A percentile compares a stretch with the other conserved stretches of the same genome.
Conservation (phyloP, 2,329 filamentous ascomycete species). For the Aspergillus udagawae region DNA sequence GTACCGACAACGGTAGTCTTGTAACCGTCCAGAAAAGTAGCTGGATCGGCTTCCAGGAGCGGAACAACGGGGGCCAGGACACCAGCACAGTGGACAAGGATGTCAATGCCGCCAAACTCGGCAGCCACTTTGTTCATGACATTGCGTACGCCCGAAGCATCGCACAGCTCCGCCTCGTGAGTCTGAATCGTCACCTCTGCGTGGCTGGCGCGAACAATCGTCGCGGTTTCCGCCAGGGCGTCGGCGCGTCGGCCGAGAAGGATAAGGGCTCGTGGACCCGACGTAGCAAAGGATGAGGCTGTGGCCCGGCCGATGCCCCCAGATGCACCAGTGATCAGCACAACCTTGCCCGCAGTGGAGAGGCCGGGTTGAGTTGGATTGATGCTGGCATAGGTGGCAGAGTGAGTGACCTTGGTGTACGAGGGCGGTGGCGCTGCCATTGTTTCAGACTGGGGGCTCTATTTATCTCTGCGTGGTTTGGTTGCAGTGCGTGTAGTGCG, state of each 20-base stretch:
- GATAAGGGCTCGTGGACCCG: slow-evolving; percentile 9
- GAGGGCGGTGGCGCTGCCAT: background rate
- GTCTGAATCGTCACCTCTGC: slow-evolving; percentile 2
- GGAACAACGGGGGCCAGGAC: slow-evolving; percentile 8
- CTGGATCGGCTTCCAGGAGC: slow-evolving; percentile 5
- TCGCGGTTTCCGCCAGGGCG: slow-evolving; percentile 1
- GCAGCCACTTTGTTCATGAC: slow-evolving; percentile 4
- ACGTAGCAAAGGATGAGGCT: slow-evolving; percentile 10
- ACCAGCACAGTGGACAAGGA: slow-evolving; percentile 9
- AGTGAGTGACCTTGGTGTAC: slow-evolving; percentile 3
- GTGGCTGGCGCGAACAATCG: background rate
- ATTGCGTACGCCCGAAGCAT: background rate
- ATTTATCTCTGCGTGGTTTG: background rate
- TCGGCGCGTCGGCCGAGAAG: slow-evolving; percentile 12
- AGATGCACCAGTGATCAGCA: slow-evolving; percentile 13
- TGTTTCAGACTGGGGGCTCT: background rate
- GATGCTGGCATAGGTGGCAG: slow-evolving; percentile 9
- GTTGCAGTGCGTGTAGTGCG: background rate
- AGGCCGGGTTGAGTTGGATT: slow-evolving; percentile 10
- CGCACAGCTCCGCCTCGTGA: slow-evolving; percentile 1
- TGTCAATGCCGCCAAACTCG: slow-evolving; percentile 10
- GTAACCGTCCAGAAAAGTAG: slow-evolving; percentile 7
- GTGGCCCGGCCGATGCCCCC: slow-evolving; percentile 13
- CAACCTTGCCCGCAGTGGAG: slow-evolving; percentile 8
- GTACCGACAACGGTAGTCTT: slow-evolving; percentile 6